Evolutionary conservation across 352 stramenopile genomes (phyloP).

Genomic region (Hyaloperonospora brassicae): DNA sequence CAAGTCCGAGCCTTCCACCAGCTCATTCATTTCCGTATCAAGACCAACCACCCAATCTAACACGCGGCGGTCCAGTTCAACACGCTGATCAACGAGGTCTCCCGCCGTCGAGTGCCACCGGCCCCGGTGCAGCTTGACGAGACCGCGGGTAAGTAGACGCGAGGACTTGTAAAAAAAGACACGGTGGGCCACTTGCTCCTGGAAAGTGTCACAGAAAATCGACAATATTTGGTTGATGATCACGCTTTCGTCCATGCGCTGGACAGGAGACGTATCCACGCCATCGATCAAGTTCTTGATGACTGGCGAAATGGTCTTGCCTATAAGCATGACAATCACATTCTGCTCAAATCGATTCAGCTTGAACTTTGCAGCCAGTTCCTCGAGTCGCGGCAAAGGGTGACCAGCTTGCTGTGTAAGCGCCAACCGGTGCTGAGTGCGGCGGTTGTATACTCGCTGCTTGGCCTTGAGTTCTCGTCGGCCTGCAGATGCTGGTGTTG

Average conservation of each 20-base stretch:
- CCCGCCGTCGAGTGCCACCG: conserved; percentile 77
- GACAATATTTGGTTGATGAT: conserved; percentile 86
- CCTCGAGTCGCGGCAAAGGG: conserved; percentile 61
- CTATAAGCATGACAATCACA: conserved; percentile 87
- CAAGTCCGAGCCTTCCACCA: conserved; percentile 83
- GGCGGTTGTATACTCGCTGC: conserved; percentile 68
- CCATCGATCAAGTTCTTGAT: conserved; percentile 85
- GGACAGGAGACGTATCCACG: conserved; percentile 74
- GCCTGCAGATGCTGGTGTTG: conserved; percentile 47
- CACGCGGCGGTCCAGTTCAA: conserved; percentile 78
- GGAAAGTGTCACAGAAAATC: conserved; percentile 85
- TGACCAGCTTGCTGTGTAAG: conserved; percentile 55
- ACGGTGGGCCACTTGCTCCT: conserved; percentile 79
- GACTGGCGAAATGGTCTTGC: conserved; percentile 84
- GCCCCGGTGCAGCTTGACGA: conserved; percentile 74
- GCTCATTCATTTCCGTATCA: conserved; percentile 86
- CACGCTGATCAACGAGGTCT: conserved; percentile 81
- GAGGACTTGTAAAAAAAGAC: conserved; percentile 88
- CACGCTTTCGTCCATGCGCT: conserved; percentile 85
- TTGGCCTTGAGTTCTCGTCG: conserved; percentile 82
- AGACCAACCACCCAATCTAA: conserved; percentile 83
- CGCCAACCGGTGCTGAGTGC: conserved; percentile 50
- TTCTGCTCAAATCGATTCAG: conserved; percentile 85
- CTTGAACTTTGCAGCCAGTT: conserved; percentile 71
- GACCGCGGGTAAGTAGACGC: conserved; percentile 55